Evolutionary conservation across 2,329 filamentous ascomycete species (phyloP).

Genomic region (Cytospora mali): DNA sequence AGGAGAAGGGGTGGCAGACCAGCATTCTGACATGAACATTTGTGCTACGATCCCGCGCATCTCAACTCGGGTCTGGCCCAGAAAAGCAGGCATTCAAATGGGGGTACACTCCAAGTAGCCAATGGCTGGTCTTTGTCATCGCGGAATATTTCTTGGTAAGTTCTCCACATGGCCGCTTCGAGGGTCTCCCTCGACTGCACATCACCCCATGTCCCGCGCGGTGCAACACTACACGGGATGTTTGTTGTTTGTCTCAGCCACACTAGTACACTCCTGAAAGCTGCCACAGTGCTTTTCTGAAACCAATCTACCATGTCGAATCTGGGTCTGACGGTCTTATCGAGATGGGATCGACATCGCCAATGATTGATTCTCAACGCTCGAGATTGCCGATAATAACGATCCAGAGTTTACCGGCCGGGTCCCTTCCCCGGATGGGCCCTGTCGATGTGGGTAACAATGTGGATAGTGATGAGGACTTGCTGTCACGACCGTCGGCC

Average conservation of each 20-base stretch:
- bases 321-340: neutral
- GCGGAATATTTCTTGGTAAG: neutral
- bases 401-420: slow-evolving; percentile 8
- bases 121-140: neutral
- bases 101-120: neutral
- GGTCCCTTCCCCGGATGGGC: slow-evolving; percentile 10
- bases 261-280: no score
- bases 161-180: slow-evolving; percentile 13
- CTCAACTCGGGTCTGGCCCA: neutral
- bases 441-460: neutral
- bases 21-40: neutral
- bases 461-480: no score
- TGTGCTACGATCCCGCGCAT: neutral
- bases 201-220: neutral
- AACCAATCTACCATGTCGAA: neutral
- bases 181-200: neutral
- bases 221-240: neutral
- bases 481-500: neutral
- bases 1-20: neutral
- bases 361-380: neutral
- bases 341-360: neutral
- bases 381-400: slow-evolving; percentile 8
- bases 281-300: neutral
- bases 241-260: no score
- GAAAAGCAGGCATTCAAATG: slow-evolving; percentile 4